Evolutionary conservation across 768 basidiomycete genomes (phyloP).

Genomic region (Strobilomyces confusus): DNA sequence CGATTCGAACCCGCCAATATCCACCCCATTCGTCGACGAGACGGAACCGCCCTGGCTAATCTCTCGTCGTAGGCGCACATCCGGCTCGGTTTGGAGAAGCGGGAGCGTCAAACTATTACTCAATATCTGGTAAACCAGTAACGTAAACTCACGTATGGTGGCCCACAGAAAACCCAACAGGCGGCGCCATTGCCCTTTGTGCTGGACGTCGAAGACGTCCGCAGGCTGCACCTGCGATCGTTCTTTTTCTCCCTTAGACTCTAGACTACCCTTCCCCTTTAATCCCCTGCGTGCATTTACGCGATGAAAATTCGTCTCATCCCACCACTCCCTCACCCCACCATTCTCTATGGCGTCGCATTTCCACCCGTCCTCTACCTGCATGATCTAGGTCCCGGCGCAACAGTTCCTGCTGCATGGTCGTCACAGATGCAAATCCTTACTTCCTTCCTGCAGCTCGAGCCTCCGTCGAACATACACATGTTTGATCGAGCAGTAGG

Average conservation of each 20-base stretch:
- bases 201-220: slow-evolving; percentile 30
- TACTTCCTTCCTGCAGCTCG: slow-evolving; percentile 46
- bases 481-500: slow-evolving; percentile 59
- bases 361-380: slow-evolving; percentile 43
- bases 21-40: neutral
- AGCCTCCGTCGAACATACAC: slow-evolving; percentile 49
- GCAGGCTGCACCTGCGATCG: slow-evolving; percentile 2
- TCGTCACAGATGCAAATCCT: slow-evolving; percentile 48
- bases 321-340: slow-evolving; percentile 41
- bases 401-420: slow-evolving; percentile 49
- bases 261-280: slow-evolving; percentile 22
- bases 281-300: slow-evolving; percentile 16
- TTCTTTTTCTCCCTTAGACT: slow-evolving; percentile 15
- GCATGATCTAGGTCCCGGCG: slow-evolving; percentile 28
- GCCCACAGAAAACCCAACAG: slow-evolving; percentile 27
- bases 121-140: slow-evolving; percentile 14
- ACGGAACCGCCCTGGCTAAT: too few relatives aligned
- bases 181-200: slow-evolving; percentile 17
- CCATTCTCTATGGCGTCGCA: slow-evolving; percentile 55
- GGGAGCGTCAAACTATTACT: neutral
- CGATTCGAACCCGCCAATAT: neutral
- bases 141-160: slow-evolving; percentile 31
- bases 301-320: slow-evolving; percentile 58
- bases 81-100: slow-evolving; percentile 1
- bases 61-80: too few relatives aligned